These are phyloP conservation scores for Nemania sp. DNA, from an alignment of 2,329 filamentous ascomycete genomes.

Conservation along the genomic window DNA sequence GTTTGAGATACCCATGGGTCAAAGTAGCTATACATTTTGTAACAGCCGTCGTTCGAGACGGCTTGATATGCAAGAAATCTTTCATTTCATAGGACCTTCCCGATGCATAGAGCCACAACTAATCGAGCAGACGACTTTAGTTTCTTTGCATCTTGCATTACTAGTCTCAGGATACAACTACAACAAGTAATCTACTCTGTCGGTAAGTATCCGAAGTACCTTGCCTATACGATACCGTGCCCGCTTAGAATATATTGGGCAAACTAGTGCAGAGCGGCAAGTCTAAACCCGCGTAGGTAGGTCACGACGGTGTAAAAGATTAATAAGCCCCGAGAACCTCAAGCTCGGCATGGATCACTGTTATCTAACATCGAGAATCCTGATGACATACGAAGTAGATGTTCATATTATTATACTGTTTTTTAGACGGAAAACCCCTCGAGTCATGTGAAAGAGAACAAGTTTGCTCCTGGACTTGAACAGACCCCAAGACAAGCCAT, in stretches of 20 bases:
- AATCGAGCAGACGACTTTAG: neutral
- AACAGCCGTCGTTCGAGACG: too few relatives aligned
- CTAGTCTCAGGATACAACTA: too few relatives aligned
- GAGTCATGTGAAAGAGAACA: constrained; percentile 16
- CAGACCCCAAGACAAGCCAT: constrained; percentile 4
- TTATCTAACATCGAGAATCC: neutral
- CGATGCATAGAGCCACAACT: neutral
- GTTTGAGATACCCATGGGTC: too few relatives aligned
- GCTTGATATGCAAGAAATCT: neutral
- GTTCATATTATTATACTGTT: neutral
- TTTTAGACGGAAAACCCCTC: neutral
- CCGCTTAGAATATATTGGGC: neutral
- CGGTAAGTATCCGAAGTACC: constrained; percentile 10
- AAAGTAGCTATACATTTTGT: too few relatives aligned
- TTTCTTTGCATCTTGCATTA: neutral
- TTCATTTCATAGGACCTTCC: neutral
- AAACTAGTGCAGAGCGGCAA: constrained; percentile 3
- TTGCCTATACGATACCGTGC: neutral
- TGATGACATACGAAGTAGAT: too few relatives aligned
- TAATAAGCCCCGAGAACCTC: neutral
- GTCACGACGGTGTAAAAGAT: neutral
- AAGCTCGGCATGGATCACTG: neutral
- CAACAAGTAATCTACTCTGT: neutral
- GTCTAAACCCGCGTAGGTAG: neutral
- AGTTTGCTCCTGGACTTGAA: neutral